Conservation (phyloP, 2,329 filamentous ascomycete species). For the Cercospora brassicicola region DNA sequence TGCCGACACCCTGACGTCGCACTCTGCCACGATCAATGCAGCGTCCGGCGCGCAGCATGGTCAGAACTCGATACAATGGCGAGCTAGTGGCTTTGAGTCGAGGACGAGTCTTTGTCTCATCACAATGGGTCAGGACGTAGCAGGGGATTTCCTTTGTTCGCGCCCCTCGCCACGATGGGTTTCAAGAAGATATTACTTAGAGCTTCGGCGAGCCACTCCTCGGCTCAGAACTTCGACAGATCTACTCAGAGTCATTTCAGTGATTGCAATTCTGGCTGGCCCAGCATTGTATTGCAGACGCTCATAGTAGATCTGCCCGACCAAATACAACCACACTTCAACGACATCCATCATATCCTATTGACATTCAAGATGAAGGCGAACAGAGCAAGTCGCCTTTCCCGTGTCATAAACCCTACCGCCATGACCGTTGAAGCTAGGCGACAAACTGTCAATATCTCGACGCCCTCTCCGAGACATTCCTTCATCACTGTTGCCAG, state of each 20-base stretch:
- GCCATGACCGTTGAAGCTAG: neutral
- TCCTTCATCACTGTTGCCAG: constrained; percentile 1
- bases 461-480: neutral
- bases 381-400: neutral
- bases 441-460: neutral
- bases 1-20: neutral
- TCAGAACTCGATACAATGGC: neutral
- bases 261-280: neutral
- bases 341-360: neutral
- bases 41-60: neutral
- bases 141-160: neutral
- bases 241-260: neutral
- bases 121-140: neutral
- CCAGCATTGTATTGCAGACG: neutral
- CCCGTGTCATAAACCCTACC: neutral
- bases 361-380: neutral
- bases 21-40: neutral
- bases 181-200: neutral
- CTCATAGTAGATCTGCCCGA: neutral
- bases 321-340: neutral
- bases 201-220: neutral
- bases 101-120: neutral
- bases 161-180: neutral
- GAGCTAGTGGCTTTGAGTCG: neutral
- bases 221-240: neutral